phyloP scores from a whole-genome alignment of 2,329 filamentous ascomycete genomes.

The Cladosporium halotolerans region DNA sequence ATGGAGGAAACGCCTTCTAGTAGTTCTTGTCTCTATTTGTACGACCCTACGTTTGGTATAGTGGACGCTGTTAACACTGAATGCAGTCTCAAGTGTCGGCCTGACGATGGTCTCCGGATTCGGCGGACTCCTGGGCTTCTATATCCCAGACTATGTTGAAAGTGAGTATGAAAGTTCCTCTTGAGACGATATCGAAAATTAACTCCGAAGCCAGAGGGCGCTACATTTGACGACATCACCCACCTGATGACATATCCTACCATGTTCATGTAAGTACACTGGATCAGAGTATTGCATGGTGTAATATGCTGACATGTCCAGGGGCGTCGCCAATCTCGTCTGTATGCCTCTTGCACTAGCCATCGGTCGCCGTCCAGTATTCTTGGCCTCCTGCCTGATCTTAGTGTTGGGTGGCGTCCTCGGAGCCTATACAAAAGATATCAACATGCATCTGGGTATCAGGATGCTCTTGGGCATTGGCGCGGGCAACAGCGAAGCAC shows the following conservation, averaged over 20 bases:
- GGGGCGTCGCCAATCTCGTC: constrained; percentile 26
- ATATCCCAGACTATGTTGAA: constrained; percentile 35
- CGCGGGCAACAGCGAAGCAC: constrained; percentile 21
- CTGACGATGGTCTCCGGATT: constrained; percentile 37
- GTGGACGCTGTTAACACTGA: constrained; percentile 4
- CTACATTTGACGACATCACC: constrained; percentile 36
- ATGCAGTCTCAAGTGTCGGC: constrained; percentile 35
- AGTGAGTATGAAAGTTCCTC: constrained; percentile 5
- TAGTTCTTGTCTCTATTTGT: constrained; percentile 27
- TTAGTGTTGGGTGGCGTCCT: constrained; percentile 24
- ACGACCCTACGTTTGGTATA: not conserved
- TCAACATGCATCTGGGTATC: constrained; percentile 24
- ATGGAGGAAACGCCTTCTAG: constrained; percentile 27
- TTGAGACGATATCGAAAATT: not conserved
- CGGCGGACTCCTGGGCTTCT: constrained; percentile 37
- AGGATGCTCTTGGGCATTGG: constrained; percentile 29
- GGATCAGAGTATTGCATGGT: too few relatives aligned
- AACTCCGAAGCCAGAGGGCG: constrained; percentile 21
- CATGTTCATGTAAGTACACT: constrained; percentile 18
- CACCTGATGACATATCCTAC: constrained; percentile 30
- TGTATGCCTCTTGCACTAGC: constrained; percentile 32
- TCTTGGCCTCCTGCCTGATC: constrained; percentile 25
- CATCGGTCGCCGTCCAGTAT: constrained; percentile 30
- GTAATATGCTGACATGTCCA: constrained; percentile 16
- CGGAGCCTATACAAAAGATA: constrained; percentile 20